These are phyloP conservation scores for Bolboschoenus planiculmis DNA, from an alignment of 176 grass and related monocot genomes.

Conservation along the genomic window DNA sequence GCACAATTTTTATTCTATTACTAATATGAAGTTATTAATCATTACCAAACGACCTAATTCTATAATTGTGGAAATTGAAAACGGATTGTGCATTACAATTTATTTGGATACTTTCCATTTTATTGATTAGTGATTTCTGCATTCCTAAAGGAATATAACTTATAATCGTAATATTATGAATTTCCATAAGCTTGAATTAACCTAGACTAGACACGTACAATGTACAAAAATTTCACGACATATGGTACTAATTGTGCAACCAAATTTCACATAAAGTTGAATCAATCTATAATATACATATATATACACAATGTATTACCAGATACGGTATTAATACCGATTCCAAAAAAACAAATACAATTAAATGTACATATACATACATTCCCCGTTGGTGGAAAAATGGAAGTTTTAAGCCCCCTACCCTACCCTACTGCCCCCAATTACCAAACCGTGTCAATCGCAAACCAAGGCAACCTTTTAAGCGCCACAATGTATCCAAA, in stretches of 20 bases:
- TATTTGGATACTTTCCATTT: not conserved
- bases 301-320: not conserved
- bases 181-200: not conserved
- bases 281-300: not conserved
- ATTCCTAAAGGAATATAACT: not conserved
- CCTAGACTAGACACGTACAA: not conserved
- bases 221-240: not conserved
- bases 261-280: not conserved
- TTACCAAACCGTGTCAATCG: not conserved
- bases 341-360: not conserved
- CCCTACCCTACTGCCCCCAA: no score
- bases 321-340: constrained; percentile 3
- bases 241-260: not conserved
- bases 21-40: not conserved
- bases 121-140: not conserved
- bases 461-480: not conserved
- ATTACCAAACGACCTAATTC: not conserved
- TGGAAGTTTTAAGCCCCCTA: no score
- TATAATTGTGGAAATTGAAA: not conserved
- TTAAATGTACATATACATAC: not conserved
- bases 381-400: no score
- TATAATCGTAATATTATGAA: not conserved
- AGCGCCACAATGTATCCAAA: constrained; percentile 3
- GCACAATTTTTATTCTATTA: not conserved
- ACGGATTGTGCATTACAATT: not conserved